Conservation (phyloP, 2,329 filamentous ascomycete species). For the Fusarium bactridioides region DNA sequence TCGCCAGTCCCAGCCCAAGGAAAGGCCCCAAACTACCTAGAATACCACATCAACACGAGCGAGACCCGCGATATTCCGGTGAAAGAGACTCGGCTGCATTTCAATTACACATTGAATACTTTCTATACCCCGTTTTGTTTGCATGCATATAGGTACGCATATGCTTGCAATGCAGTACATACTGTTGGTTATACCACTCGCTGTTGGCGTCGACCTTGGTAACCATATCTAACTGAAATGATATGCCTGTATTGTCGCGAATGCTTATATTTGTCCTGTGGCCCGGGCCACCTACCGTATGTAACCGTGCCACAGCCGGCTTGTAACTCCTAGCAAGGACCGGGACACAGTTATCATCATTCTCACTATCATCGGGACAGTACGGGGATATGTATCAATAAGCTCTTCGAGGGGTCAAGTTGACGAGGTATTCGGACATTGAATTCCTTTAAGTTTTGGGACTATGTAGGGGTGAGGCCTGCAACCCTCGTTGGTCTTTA, state of each 20-base stretch:
- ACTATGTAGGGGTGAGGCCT: slow-evolving; percentile 1
- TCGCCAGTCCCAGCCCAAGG: slow-evolving; percentile 11
- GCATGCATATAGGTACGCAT: background rate
- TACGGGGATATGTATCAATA: slow-evolving; percentile 20
- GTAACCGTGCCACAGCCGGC: slow-evolving; percentile 11
- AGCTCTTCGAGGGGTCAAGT: background rate
- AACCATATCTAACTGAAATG: background rate
- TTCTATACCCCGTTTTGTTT: slow-evolving; percentile 4
- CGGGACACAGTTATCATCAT: background rate
- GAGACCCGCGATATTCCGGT: slow-evolving; percentile 21
- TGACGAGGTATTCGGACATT: slow-evolving; percentile 20
- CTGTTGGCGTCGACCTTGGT: background rate
- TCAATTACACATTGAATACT: slow-evolving; percentile 14
- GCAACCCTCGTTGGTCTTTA: slow-evolving; percentile 6
- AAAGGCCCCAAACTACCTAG: slow-evolving; percentile 6
- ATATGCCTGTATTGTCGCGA: background rate
- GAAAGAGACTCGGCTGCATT: slow-evolving; percentile 17
- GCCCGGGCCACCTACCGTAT: slow-evolving; percentile 5
- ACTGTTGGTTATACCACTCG: background rate
- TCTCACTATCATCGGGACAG: slow-evolving; percentile 25
- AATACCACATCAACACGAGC: slow-evolving; percentile 9
- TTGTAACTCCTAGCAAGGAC: background rate
- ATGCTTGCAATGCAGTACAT: background rate
- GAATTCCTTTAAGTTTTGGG: slow-evolving; percentile 29
- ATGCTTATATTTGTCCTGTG: background rate